A percentile compares a stretch with the other conserved stretches of the same genome.
phyloP scores from a whole-genome alignment of 202 grass and related monocot genomes.

The Panicum virgatum region DNA sequence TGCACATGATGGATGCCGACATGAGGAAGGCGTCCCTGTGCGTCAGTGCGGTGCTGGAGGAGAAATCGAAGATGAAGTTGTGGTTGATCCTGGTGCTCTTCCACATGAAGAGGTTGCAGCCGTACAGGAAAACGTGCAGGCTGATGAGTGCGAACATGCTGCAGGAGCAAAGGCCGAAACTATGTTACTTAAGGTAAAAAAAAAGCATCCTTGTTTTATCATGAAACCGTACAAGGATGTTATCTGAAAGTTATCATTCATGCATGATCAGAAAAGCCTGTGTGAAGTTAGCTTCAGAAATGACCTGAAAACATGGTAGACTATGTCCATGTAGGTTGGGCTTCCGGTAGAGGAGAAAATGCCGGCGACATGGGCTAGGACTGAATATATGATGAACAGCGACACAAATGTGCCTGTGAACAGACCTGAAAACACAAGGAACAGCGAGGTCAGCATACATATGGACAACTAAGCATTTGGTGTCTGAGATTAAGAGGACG shows the following conservation, averaged over 20 bases:
- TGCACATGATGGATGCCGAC: slow-evolving; percentile 79
- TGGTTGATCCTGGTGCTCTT: slow-evolving; percentile 75
- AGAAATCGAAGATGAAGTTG: slow-evolving; percentile 91
- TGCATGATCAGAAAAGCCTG: not conserved
- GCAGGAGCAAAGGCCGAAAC: slow-evolving; percentile 20
- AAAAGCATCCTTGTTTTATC: not conserved
- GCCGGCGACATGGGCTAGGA: slow-evolving; percentile 73
- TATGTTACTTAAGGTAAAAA: slow-evolving; percentile 1
- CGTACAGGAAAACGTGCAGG: slow-evolving; percentile 91
- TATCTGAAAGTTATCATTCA: not conserved
- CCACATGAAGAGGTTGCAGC: slow-evolving; percentile 93
- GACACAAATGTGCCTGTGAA: slow-evolving; percentile 90
- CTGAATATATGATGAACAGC: slow-evolving; percentile 74
- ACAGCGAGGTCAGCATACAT: not conserved
- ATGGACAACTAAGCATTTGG: not conserved
- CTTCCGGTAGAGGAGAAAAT: slow-evolving; percentile 71
- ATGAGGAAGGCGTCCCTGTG: slow-evolving; percentile 87
- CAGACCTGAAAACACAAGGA: slow-evolving; percentile 56
- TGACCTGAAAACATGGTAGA: slow-evolving; percentile 91
- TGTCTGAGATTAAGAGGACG: not conserved
- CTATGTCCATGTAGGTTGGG: slow-evolving; percentile 73
- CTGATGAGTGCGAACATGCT: slow-evolving; percentile 92
- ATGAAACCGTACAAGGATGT: not conserved
- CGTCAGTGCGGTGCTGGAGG: slow-evolving; percentile 59
- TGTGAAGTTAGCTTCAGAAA: not conserved